Evolutionary conservation across 1,139 yeast species (phyloP).

Genomic region (Hyphopichia fennica): DNA sequence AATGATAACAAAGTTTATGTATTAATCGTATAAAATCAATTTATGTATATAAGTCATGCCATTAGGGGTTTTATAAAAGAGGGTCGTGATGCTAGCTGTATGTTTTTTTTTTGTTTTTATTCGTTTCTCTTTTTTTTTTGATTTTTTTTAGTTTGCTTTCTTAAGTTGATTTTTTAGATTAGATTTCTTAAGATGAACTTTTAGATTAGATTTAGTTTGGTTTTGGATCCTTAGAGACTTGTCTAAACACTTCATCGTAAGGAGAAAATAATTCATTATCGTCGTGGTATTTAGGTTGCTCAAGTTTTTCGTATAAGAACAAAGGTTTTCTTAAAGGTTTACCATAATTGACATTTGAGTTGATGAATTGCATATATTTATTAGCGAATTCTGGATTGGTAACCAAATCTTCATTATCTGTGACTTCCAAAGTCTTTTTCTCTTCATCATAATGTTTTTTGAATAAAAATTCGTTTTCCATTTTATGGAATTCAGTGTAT

Average conservation of each 20-base stretch:
- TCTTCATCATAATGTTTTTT: not conserved
- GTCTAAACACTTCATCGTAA: conserved; percentile 1
- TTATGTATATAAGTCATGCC: not conserved
- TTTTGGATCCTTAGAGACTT: not conserved
- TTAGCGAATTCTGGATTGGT: not conserved
- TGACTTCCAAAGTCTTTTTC: not conserved
- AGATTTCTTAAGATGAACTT: too few relatives aligned
- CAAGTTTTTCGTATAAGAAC: conserved; percentile 29
- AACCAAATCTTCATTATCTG: conserved; percentile 5
- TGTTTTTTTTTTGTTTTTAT: not conserved
- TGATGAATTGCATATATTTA: conserved; percentile 2
- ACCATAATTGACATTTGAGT: conserved; percentile 7
- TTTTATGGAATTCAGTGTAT: conserved; percentile 15
- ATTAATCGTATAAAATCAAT: too few relatives aligned
- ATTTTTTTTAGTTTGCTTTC: not conserved
- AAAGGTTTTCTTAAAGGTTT: conserved; percentile 29
- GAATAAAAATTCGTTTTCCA: conserved; percentile 16
- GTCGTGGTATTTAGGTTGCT: conserved; percentile 8
- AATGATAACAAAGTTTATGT: too few relatives aligned
- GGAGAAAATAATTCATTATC: conserved; percentile 1
- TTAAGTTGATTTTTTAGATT: too few relatives aligned
- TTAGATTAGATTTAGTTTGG: not conserved
- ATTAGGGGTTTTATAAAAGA: not conserved
- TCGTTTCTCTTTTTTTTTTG: not conserved
- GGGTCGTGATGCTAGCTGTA: not conserved